Evolutionary conservation across 768 basidiomycete species (phyloP), one percentile per base, ranked within the genome.

Genomic region (Rhodotorula diobovata): DNA sequence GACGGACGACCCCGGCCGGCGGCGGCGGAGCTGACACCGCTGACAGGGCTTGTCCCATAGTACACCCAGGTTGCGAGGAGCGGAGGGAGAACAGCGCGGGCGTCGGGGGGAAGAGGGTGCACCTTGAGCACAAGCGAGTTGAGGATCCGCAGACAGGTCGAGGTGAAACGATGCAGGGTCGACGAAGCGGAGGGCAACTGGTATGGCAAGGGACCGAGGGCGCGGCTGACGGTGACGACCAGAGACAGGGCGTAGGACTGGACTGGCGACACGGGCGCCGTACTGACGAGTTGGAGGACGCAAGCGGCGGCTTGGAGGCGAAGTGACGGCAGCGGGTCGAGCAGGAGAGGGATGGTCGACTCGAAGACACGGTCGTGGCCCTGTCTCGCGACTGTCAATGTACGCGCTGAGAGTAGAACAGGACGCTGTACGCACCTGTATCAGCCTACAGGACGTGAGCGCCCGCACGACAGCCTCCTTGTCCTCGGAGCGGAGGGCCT

Each of bases 131-230:
- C 15, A 48, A 67, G 16, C 8, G 30, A n/a, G 63, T 23, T 65
- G 64, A 74, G 66, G 3, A 74, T 39, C 15, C 69, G 68, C 23
- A 74, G 39, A 15, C 34, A 56, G 35, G 68, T 70, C 18, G 66
- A 57, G 34, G 59, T 66, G 73, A 74, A 51, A 2, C 64, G 66
- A 34, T 46, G 58, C 12, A 46, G 32, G 21, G 34, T 37, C 11
- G 61, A 46, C 18, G 67, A 41, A 9, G 41, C 55, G 41, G 72
- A 69, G 1, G 64, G 55, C 1, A 72, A 48, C 35, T 68, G 61
- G 39, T 35, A n/a, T 2, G 50, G 57, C 4, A 73, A 30, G 1
- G 56, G 68, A 1, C 61, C 21, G 51, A 73, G 66, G 28, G 65
- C 51, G 25, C 53, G 56, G 0, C 35, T 18, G n/a, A 73, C 32